Evolutionary conservation across 2,329 filamentous ascomycete species (phyloP), one percentile per base, ranked within the genome.

Genomic region (Orbilia ellipsospora): DNA sequence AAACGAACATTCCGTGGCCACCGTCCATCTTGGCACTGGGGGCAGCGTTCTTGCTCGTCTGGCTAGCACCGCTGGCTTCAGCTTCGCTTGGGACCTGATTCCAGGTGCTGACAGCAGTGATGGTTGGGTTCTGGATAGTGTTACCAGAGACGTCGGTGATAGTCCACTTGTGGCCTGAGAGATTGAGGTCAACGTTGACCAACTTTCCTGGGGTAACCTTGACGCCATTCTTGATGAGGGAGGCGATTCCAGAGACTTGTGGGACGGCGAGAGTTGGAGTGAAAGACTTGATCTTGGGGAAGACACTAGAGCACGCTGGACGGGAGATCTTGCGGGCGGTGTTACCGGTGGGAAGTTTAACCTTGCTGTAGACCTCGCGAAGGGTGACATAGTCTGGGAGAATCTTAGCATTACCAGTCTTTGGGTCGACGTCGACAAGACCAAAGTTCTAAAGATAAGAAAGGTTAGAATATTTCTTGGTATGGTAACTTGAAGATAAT

Each of bases 341-440:
- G 40, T 76, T 66, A 51, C 60, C 62, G 57, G 72, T 72, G 16
- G 77, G 79, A 50, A 79, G 70, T 28, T 60, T 45, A 50, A 72
- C 77, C 10, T 77, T 61, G 18, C 40, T 61, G 69, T 79, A 78
- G 15, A 78, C 78, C 2, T 79, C 67, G 26, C 67, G 31, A 15
- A 80, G 78, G 28, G 78, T 77, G 50, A 78, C 77, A 78, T 82
- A 87, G 79, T 87, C 86, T 31, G 77, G 70, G 28, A 83, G 82
- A 16, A 86, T 82, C 10, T 81, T 80, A 28, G 83, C 79, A 68
- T 74, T 44, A 13, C 74, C 77, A 36, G 64, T 66, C 45, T 83
- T 83, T 70, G 81, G 81, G 73, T 87, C 82, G 73, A 85, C 81
- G 40, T 81, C 76, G 10, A 86, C 84, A 5, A 87, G 81, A 56